Base-by-base conservation (phyloP, 1,284 basidiomycete genomes). In the Ceratobasidium sp. region DNA sequence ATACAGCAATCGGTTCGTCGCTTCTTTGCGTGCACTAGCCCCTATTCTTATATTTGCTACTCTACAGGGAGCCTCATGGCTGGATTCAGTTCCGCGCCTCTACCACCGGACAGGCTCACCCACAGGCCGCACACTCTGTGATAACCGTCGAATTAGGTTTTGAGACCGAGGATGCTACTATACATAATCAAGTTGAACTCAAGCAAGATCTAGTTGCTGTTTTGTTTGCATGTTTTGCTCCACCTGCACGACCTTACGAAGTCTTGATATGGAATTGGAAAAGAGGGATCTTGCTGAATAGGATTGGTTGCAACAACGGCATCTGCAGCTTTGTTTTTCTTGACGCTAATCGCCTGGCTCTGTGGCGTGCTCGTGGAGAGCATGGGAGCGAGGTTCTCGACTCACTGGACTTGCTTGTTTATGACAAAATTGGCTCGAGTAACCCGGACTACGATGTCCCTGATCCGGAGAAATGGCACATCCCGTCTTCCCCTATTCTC, bases 221-320 rank as follows among this genome's bases (percentile, higher is more conserved):
- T 28, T 42, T 56, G n/a, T 77, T 77, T 42, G n/a, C 71, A 20
- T 7, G 28, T 23, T 10, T 20, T 18, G 15, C 3, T 20, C 9
- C 33, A 7, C 9, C 15, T 20, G 5, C 33, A 55, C n/a, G 12
- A 23, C 9, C 6, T 3, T 46, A 77, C 53, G 73, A 77, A 67
- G 46, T 77, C n/a, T 42, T 77, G 51, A 49, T 77, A 28, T 77
- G 73, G 63, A n/a, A 77, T 64, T 77, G 73, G 73, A 55, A 58
- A 40, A 42, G 6, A n/a, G 63, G 56, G 2, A 28, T 20, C 15
- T 42, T 77, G 28, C 49, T 67, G 3, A 64, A 64, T 26, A 66
- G 73, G 10, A 67, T 77, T 23, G 23, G n/a, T 46, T 39, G 23
- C 33, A 18, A 46, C 23, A 33, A 40, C 2, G 64, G 73, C 10